A percentile compares a stretch with the other conserved stretches of the same genome.
Evolutionary conservation across 768 basidiomycete genomes (phyloP).

Genomic region (Hortiboletus campestris): DNA sequence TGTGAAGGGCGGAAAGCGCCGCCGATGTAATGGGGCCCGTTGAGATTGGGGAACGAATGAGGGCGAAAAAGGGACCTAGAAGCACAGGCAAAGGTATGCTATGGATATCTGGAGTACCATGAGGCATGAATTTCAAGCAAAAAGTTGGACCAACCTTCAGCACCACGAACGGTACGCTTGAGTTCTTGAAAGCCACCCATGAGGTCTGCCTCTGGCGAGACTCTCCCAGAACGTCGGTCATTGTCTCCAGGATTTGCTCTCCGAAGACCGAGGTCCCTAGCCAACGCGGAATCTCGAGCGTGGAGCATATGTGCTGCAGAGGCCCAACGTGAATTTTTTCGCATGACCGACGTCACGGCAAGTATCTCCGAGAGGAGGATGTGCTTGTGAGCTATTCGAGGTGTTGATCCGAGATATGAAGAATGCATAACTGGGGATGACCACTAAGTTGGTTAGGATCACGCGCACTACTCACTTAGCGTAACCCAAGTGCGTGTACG

Average conservation of each 20-base stretch:
- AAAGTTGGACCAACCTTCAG: slow-evolving; percentile 49
- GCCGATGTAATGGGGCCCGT: slow-evolving; percentile 98
- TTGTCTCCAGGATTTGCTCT: slow-evolving; percentile 50
- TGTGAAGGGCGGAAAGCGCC: slow-evolving; percentile 84
- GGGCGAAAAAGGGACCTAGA: slow-evolving; percentile 85
- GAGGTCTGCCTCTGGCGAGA: slow-evolving; percentile 74
- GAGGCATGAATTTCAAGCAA: slow-evolving; percentile 11
- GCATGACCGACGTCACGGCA: slow-evolving; percentile 90
- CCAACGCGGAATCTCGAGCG: slow-evolving; percentile 63
- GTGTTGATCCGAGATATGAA: slow-evolving; percentile 9
- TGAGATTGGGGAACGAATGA: slow-evolving; percentile 90
- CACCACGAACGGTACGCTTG: slow-evolving; percentile 67
- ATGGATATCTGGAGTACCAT: slow-evolving; percentile 52
- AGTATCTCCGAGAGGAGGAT: slow-evolving; percentile 88
- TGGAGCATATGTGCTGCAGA: slow-evolving; percentile 63
- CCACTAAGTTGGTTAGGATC: neutral
- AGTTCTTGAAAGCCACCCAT: slow-evolving; percentile 90
- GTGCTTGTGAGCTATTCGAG: slow-evolving; percentile 60
- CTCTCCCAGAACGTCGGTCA: slow-evolving; percentile 44
- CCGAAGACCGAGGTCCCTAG: slow-evolving; percentile 71
- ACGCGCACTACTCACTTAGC: neutral
- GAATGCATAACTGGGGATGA: slow-evolving; percentile 16
- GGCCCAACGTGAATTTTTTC: slow-evolving; percentile 97
- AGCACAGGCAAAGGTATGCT: slow-evolving; percentile 58
- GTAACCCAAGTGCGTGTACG: neutral